A percentile compares a stretch with the other conserved stretches of the same genome.
Conservation (phyloP, 2,329 filamentous ascomycete genomes). For the Sporothrix brasiliensis region DNA sequence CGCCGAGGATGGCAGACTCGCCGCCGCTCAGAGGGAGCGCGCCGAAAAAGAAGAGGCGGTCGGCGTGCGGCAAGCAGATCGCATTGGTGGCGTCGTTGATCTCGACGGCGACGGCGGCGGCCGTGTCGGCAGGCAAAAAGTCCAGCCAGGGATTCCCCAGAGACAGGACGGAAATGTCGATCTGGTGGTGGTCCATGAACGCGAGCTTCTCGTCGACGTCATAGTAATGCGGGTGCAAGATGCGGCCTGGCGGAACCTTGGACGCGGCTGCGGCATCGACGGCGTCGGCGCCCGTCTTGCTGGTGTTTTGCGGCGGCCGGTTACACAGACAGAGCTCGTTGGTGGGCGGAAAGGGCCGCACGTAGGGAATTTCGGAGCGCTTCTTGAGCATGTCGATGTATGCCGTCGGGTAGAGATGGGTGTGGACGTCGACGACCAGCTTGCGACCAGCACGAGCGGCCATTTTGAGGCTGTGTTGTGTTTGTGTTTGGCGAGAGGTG, state of each 20-base stretch:
- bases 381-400: conserved; percentile 33
- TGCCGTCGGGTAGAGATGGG: conserved; percentile 29
- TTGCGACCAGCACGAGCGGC: conserved; percentile 26
- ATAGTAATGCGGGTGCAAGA: conserved; percentile 77
- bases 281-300: conserved; percentile 48
- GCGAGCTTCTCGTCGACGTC: conserved; percentile 73
- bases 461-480: conserved; percentile 21
- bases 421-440: conserved; percentile 33
- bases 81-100: conserved; percentile 76
- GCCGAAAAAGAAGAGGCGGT: conserved; percentile 75
- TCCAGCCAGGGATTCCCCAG: conserved; percentile 89
- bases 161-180: conserved; percentile 77
- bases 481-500: too few relatives aligned
- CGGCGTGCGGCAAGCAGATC: conserved; percentile 65
- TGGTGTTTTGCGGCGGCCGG: conserved; percentile 30
- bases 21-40: conserved; percentile 73
- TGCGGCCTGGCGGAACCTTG: conserved; percentile 65
- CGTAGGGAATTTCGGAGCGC: conserved; percentile 30
- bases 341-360: conserved; percentile 28
- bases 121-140: conserved; percentile 66
- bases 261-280: conserved; percentile 41
- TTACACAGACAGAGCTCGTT: conserved; percentile 29
- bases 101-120: conserved; percentile 62
- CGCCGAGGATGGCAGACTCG: conserved; percentile 60
- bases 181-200: conserved; percentile 81